These are phyloP conservation scores for Ceratopteris richardii DNA, from an alignment of 75 land plant genomes.

Conservation along the genomic window DNA sequence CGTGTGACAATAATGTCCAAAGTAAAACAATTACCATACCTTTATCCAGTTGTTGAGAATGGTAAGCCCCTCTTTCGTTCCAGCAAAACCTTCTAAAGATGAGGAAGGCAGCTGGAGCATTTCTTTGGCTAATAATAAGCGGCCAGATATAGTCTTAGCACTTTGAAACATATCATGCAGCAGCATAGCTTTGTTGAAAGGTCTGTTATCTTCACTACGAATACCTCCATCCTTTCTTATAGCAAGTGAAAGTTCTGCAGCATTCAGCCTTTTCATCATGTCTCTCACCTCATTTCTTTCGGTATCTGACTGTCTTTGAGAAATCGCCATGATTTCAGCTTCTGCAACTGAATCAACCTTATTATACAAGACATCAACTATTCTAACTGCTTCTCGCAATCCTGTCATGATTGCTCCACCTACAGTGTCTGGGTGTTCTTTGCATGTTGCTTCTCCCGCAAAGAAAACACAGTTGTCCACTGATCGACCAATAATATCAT, in stretches of 20 bases:
- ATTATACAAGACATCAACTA: conserved; percentile 63
- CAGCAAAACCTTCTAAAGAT: conserved; percentile 64
- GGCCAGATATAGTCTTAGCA: conserved; percentile 81
- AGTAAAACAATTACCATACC: conserved; percentile 16
- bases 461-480: conserved; percentile 89
- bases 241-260: conserved; percentile 57
- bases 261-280: conserved; percentile 64
- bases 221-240: conserved; percentile 35
- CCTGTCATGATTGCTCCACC: conserved; percentile 99
- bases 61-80: conserved; percentile 80
- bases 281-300: conserved; percentile 86
- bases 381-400: conserved; percentile 88
- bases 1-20: neutral
- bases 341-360: conserved; percentile 73
- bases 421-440: conserved; percentile 99
- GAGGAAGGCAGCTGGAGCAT: conserved; percentile 62
- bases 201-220: conserved; percentile 21
- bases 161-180: conserved; percentile 71
- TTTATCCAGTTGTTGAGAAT: conserved; percentile 84
- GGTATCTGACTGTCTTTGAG: conserved; percentile 62
- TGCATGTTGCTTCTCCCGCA: conserved; percentile 99
- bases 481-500: conserved; percentile 84
- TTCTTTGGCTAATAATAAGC: conserved; percentile 69
- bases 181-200: conserved; percentile 43
- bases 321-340: conserved; percentile 74